Conservation (phyloP, 2,329 filamentous ascomycete genomes). For the Penicillium sp. region DNA sequence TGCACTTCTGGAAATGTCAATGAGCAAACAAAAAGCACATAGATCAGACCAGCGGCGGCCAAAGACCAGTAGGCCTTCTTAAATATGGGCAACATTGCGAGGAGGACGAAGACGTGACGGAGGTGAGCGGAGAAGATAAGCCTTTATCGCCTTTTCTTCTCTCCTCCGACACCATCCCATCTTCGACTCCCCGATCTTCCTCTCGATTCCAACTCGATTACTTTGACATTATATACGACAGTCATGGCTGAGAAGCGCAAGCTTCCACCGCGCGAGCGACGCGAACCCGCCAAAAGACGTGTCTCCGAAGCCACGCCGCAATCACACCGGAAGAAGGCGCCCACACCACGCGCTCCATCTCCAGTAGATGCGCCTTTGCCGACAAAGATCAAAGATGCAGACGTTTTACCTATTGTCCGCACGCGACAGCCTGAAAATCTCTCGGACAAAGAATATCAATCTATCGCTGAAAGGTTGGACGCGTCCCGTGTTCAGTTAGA, state of each 20-base stretch:
- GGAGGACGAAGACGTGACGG: background rate
- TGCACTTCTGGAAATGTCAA: constrained; percentile 72
- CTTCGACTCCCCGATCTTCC: constrained; percentile 2
- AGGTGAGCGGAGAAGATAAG: constrained; percentile 18
- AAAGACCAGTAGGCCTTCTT: constrained; percentile 59
- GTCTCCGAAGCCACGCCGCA: constrained; percentile 42
- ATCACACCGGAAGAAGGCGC: constrained; percentile 38
- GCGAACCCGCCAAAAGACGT: constrained; percentile 47
- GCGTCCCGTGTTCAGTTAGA: background rate
- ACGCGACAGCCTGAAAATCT: constrained; percentile 53
- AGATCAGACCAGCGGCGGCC: constrained; percentile 62
- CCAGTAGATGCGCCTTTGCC: constrained; percentile 49
- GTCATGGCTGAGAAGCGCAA: constrained; percentile 47
- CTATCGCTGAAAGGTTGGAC: constrained; percentile 57
- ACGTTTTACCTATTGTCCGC: constrained; percentile 55
- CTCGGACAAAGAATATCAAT: constrained; percentile 58
- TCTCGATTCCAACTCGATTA: background rate
- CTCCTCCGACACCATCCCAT: constrained; percentile 17
- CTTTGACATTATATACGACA: background rate
- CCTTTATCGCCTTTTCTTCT: constrained; percentile 21
- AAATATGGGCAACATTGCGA: constrained; percentile 45
- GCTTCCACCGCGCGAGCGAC: constrained; percentile 45
- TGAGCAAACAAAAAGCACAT: constrained; percentile 65
- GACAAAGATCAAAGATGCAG: constrained; percentile 54
- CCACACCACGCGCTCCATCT: constrained; percentile 32